These are phyloP conservation scores for Pulveroboletus ravenelii DNA, from an alignment of 768 basidiomycete genomes.

Conservation along the genomic window DNA sequence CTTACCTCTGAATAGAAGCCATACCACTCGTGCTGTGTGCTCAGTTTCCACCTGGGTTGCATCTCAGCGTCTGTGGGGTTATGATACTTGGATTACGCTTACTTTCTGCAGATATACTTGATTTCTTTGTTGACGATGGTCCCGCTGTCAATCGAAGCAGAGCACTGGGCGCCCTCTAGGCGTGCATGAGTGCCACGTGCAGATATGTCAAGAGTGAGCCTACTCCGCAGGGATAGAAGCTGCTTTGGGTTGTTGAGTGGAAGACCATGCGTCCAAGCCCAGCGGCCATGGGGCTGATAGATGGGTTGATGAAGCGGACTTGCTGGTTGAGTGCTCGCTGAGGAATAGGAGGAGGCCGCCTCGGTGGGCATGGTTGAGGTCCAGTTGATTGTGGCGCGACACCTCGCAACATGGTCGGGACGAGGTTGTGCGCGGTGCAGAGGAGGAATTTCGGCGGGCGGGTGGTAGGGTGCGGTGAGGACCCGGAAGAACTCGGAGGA, in stretches of 20 bases:
- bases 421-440: constrained; percentile 14
- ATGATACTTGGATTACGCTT: constrained; percentile 4
- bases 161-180: constrained; percentile 35
- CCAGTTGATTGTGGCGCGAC: constrained; percentile 29
- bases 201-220: background rate
- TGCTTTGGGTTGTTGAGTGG: constrained; percentile 24
- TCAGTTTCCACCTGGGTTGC: constrained; percentile 29
- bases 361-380: constrained; percentile 3
- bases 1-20: constrained; percentile 40
- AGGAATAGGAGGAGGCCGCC: background rate
- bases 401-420: constrained; percentile 19
- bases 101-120: constrained; percentile 37
- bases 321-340: constrained; percentile 1
- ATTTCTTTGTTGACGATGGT: constrained; percentile 24
- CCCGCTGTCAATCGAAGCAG: constrained; percentile 35
- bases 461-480: constrained; percentile 25
- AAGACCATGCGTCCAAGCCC: constrained; percentile 29
- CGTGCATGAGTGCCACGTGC: constrained; percentile 3
- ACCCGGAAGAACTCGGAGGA: constrained; percentile 28
- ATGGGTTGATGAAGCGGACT: constrained; percentile 20
- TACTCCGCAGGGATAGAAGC: constrained; percentile 26
- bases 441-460: background rate
- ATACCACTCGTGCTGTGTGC: constrained; percentile 31
- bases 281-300: constrained; percentile 30
- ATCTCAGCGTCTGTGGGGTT: background rate